These are phyloP conservation scores for Phytophthora cactorum DNA, from an alignment of 352 stramenopile genomes.

Conservation along the genomic window DNA sequence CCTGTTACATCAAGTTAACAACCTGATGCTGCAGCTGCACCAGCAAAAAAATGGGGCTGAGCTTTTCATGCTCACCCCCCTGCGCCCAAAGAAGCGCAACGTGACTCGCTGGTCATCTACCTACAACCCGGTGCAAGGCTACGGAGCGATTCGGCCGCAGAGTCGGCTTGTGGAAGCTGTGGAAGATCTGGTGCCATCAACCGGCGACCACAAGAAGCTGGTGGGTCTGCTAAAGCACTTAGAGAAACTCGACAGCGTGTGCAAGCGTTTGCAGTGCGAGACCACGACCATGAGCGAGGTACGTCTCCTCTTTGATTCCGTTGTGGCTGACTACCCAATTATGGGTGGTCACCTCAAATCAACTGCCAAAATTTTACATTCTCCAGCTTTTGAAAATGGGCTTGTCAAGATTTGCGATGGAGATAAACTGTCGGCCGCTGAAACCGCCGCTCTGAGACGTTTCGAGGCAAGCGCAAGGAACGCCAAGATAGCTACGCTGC, in stretches of 20 bases:
- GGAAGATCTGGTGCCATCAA: background rate
- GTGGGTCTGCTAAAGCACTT: background rate
- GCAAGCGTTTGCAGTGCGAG: constrained; percentile 18
- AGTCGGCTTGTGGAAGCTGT: background rate
- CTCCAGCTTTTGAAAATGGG: constrained; percentile 1
- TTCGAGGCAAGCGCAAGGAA: background rate
- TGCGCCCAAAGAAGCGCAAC: no score
- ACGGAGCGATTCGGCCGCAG: background rate
- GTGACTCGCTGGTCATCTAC: background rate
- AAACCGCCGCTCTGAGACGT: background rate
- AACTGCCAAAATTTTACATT: constrained; percentile 2
- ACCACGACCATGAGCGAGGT: background rate
- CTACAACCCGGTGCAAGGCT: background rate
- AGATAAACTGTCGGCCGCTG: background rate
- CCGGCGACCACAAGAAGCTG: constrained; percentile 8
- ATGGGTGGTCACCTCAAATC: no score
- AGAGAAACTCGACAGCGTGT: constrained; percentile 27
- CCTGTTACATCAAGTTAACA: background rate
- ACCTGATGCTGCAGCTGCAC: background rate
- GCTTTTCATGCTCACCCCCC: no score
- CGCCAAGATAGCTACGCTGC: background rate
- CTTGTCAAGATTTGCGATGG: constrained; percentile 10
- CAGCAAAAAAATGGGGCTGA: no score
- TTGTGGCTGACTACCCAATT: no score
- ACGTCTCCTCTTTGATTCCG: no score